phyloP scores from a whole-genome alignment of 129 eudicot species.

The Rutidosis leptorrhynchoides region DNA sequence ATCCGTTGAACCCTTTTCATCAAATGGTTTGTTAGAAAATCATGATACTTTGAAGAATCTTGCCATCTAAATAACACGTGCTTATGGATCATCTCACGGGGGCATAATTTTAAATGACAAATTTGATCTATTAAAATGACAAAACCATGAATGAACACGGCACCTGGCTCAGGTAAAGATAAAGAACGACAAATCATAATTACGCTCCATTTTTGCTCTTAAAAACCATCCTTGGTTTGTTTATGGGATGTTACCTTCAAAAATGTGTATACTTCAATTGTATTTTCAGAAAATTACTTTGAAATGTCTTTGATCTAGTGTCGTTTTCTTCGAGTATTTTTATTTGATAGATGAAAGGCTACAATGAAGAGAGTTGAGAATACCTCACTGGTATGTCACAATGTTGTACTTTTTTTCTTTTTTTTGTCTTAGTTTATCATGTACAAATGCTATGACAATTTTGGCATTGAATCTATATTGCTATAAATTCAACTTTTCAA shows the following conservation, averaged over 20 bases:
- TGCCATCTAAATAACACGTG: constrained; percentile 36
- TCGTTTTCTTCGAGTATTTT: constrained; percentile 21
- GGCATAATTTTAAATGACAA: neutral
- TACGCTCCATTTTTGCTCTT: constrained; percentile 3
- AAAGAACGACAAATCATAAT: constrained; percentile 1
- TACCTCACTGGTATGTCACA: constrained; percentile 49
- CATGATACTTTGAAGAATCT: constrained; percentile 57
- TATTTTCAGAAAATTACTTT: constrained; percentile 21
- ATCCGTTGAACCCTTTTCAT: constrained; percentile 25
- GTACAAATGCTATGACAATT: constrained; percentile 52
- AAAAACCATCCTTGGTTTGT: constrained; percentile 15
- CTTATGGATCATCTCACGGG: constrained; percentile 10
- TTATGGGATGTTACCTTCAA: constrained; percentile 29
- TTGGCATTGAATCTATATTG: constrained; percentile 28
- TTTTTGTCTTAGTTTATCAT: neutral
- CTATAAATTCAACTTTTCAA: constrained; percentile 18
- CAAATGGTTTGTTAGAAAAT: constrained; percentile 57
- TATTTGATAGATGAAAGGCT: constrained; percentile 7
- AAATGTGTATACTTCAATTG: constrained; percentile 48
- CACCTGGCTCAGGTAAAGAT: constrained; percentile 14
- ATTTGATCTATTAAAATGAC: neutral
- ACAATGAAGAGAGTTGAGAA: constrained; percentile 6
- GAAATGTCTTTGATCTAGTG: constrained; percentile 17
- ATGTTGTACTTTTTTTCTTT: constrained; percentile 47
- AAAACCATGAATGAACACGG: constrained; percentile 12